Conservation (phyloP, 169 alveolate genomes). For the Plasmodium reichenowi region DNA sequence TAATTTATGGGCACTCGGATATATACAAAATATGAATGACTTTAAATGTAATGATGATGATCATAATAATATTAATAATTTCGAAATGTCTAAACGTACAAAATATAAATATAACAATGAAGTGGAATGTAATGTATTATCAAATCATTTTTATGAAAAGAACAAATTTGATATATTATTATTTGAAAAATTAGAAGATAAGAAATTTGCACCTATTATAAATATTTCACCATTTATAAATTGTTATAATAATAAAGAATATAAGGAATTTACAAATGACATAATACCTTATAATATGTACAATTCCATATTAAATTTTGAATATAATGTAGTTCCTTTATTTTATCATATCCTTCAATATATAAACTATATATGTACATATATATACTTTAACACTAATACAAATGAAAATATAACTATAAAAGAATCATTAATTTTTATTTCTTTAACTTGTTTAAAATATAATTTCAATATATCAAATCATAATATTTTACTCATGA, state of each 20-base stretch:
- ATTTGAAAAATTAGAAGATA: too few relatives aligned
- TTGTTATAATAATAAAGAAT: too few relatives aligned
- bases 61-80: neutral
- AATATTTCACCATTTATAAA: too few relatives aligned
- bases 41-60: neutral
- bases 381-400: slow-evolving; percentile 8
- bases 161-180: too few relatives aligned
- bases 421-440: slow-evolving; percentile 4
- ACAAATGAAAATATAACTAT: neutral
- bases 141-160: too few relatives aligned
- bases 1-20: neutral
- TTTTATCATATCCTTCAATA: slow-evolving; percentile 20
- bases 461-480: slow-evolving; percentile 2
- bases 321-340: neutral
- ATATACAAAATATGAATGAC: neutral
- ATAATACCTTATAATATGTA: too few relatives aligned
- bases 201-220: too few relatives aligned
- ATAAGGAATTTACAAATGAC: too few relatives aligned
- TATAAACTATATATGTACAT: slow-evolving; percentile 36
- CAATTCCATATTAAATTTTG: too few relatives aligned
- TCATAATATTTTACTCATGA: neutral
- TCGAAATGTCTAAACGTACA: neutral
- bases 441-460: slow-evolving; percentile 1
- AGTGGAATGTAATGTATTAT: too few relatives aligned
- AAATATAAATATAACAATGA: too few relatives aligned